Percentiles rank a stretch among this genome's conserved stretches.
Conservation (phyloP, 106 monocot species). For the Dioscorea zingiberensis region DNA sequence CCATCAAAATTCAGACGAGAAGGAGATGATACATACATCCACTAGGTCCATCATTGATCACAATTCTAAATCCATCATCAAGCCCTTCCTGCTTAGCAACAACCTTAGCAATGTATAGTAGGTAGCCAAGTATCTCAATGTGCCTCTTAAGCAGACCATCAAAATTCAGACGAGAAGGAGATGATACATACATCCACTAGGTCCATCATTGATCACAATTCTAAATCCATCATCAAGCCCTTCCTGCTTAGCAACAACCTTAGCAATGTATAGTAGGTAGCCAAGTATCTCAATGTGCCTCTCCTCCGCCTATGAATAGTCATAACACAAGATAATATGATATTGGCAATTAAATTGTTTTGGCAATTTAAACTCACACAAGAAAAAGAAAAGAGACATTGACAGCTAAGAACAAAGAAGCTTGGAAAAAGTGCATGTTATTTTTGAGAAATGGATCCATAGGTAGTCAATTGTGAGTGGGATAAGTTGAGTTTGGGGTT, state of each 20-base stretch:
- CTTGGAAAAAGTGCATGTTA: no score
- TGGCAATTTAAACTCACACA: no score
- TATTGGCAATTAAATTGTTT: neutral
- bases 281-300: slow-evolving; percentile 75
- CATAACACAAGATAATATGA: neutral
- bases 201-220: slow-evolving; percentile 86
- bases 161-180: neutral
- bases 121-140: slow-evolving; percentile 24
- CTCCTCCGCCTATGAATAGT: slow-evolving; percentile 53
- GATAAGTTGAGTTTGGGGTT: no score
- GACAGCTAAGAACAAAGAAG: neutral
- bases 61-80: slow-evolving; percentile 76
- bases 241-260: slow-evolving; percentile 90
- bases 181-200: slow-evolving; percentile 55
- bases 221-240: slow-evolving; percentile 80
- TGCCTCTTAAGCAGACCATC: neutral
- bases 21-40: slow-evolving; percentile 50
- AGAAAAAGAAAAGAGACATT: neutral
- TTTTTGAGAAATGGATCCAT: no score
- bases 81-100: slow-evolving; percentile 91
- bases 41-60: slow-evolving; percentile 81
- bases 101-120: slow-evolving; percentile 64
- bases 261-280: slow-evolving; percentile 60
- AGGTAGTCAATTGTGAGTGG: no score
- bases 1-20: neutral